Base-by-base conservation (phyloP, 2,329 filamentous ascomycete species). In the Aspergillus sp. region DNA sequence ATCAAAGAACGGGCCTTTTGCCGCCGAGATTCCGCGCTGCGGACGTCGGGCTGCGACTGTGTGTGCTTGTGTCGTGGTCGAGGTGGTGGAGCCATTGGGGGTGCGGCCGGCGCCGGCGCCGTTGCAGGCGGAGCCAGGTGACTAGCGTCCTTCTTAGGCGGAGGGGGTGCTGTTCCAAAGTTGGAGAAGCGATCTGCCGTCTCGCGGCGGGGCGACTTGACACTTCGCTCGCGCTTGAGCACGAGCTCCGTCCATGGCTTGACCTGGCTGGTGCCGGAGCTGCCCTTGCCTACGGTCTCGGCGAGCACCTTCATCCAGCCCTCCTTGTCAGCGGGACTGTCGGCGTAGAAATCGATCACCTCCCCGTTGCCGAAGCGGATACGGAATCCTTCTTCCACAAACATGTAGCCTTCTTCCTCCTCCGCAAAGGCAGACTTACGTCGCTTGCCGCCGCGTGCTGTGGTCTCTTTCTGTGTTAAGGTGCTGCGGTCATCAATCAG, bases 371-470 rank as follows among this genome's bases (percentile, higher is more conserved):
- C 96, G 79, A 99, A 99, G 61, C 94, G 92, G 75, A 99, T 96
- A 46, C 95, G 92, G 89, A 99, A 99, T 3, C 95, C 95, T 76
- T 99, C 95, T 77, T 99, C 95, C 57, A 99, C 94, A 76, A 99
- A 99, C 91, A 97, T 97, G 82, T 99, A 99, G 47, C 95, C 95
- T 75, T 99, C 95, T 79, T 99, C 95, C 68, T 99, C 95, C 77
- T 98, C 95, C 1, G 94, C 93, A 76, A 99, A 99, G 11, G 92
- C 95, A 38, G 93, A 97, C 76, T 96, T 93, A 59, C 95, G 90
- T 48, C 95, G 90, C 69, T 88, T 89, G 59, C 92, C 91, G 66
- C 86, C 86, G 74, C 89, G 91, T 60, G 89, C 90, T 15, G 85
- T 88, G 0, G 89, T 92, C 73, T 96, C 92, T 68, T 91, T 93